phyloP scores from a whole-genome alignment of 1,284 basidiomycete genomes.

The Caloboletus firmus region DNA sequence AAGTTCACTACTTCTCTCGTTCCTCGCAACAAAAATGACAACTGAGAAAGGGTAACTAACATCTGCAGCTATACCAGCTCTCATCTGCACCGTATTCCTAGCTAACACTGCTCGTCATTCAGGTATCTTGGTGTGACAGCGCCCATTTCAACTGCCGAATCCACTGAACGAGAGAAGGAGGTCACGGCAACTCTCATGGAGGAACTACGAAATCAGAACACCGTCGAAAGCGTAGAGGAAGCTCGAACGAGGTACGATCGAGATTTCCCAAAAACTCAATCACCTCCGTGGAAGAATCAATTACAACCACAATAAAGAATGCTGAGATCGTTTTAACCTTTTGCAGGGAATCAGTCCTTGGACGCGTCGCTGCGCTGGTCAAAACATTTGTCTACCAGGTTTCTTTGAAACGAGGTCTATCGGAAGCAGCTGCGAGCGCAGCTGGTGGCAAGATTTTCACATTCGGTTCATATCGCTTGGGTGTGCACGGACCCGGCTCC shows the following conservation, averaged over 20 bases:
- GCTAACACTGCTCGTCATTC: constrained; percentile 13
- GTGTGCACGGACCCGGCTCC: constrained; percentile 93
- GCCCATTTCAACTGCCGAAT: constrained; percentile 84
- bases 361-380: constrained; percentile 85
- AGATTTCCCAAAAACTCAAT: constrained; percentile 8
- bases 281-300: constrained; percentile 9
- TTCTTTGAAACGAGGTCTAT: constrained; percentile 77
- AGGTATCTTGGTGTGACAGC: constrained; percentile 84
- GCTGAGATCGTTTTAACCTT: constrained; percentile 28
- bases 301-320: constrained; percentile 6
- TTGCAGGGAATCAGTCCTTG: constrained; percentile 90
- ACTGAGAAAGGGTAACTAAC: constrained; percentile 40
- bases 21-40: constrained; percentile 33
- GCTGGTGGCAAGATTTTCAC: constrained; percentile 99
- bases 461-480: constrained; percentile 94
- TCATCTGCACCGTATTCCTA: background rate
- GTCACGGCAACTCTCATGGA: constrained; percentile 88
- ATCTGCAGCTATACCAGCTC: constrained; percentile 1
- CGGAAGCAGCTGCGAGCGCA: constrained; percentile 80
- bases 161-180: constrained; percentile 70
- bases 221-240: constrained; percentile 91
- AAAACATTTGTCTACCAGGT: constrained; percentile 93
- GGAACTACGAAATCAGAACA: constrained; percentile 83
- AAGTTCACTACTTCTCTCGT: constrained; percentile 6
- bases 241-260: constrained; percentile 69